Evolutionary conservation across 2,329 filamentous ascomycete species (phyloP).

Genomic region (Cladophialophora yegresii): DNA sequence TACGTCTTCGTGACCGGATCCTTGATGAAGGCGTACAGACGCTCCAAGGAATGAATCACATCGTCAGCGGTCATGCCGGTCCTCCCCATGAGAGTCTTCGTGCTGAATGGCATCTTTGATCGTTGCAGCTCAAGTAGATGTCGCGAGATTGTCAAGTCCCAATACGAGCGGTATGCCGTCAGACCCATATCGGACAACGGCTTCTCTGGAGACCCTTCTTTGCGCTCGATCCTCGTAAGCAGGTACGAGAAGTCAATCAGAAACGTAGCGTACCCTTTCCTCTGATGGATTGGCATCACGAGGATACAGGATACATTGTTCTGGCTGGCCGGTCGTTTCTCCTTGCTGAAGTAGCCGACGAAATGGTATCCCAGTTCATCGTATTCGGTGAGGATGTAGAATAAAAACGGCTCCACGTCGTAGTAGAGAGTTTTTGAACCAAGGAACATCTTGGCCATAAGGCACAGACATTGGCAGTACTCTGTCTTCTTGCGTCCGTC

Average conservation of each 20-base stretch:
- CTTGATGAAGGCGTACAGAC: slow-evolving; percentile 80
- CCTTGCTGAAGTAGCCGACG: slow-evolving; percentile 99
- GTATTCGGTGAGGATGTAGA: slow-evolving; percentile 94
- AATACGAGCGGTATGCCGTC: slow-evolving; percentile 96
- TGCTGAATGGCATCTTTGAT: slow-evolving; percentile 59
- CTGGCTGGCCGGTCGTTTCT: slow-evolving; percentile 89
- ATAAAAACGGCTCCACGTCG: slow-evolving; percentile 97
- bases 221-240: slow-evolving; percentile 85
- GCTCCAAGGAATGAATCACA: slow-evolving; percentile 90
- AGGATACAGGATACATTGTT: slow-evolving; percentile 99
- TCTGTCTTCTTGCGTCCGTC: slow-evolving; percentile 91
- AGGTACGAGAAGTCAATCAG: slow-evolving; percentile 98
- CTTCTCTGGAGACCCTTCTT: slow-evolving; percentile 95
- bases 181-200: slow-evolving; percentile 96
- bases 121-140: slow-evolving; percentile 66
- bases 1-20: slow-evolving; percentile 88
- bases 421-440: slow-evolving; percentile 99
- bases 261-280: slow-evolving; percentile 94
- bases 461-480: slow-evolving; percentile 93
- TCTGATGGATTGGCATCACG: slow-evolving; percentile 92
- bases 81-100: slow-evolving; percentile 54
- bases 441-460: slow-evolving; percentile 93
- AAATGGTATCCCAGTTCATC: slow-evolving; percentile 90
- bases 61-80: slow-evolving; percentile 97
- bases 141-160: slow-evolving; percentile 84